Evolutionary conservation across 805 yeast species (phyloP).

Genomic region (Isabelozyma heimii): DNA sequence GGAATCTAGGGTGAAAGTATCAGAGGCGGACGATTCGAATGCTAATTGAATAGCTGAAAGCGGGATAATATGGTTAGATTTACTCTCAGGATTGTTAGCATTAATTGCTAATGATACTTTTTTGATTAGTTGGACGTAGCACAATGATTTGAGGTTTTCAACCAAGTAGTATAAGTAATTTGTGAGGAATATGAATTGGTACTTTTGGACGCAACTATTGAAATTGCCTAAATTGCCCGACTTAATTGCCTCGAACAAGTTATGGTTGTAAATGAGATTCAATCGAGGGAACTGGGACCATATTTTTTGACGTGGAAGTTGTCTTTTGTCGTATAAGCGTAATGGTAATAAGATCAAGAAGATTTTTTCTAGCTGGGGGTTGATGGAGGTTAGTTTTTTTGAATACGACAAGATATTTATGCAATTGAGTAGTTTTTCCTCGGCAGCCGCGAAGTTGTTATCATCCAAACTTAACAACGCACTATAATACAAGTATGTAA

Average conservation of each 20-base stretch:
- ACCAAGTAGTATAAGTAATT: slow-evolving; percentile 61
- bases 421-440: slow-evolving; percentile 52
- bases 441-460: slow-evolving; percentile 53
- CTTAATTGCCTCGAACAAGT: slow-evolving; percentile 46
- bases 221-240: slow-evolving; percentile 57
- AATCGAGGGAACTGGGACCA: slow-evolving; percentile 45
- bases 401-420: slow-evolving; percentile 27
- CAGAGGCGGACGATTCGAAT: slow-evolving; percentile 27
- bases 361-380: slow-evolving; percentile 44
- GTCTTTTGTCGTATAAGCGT: slow-evolving; percentile 46
- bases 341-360: slow-evolving; percentile 64
- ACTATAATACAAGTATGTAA: slow-evolving; percentile 65
- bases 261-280: slow-evolving; percentile 37
- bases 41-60: slow-evolving; percentile 45
- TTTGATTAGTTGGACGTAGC: slow-evolving; percentile 51
- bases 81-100: slow-evolving; percentile 24
- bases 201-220: slow-evolving; percentile 41
- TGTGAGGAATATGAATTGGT: slow-evolving; percentile 51
- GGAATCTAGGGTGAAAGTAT: slow-evolving; percentile 40
- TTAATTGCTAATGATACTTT: slow-evolving; percentile 23
- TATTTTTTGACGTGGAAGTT: slow-evolving; percentile 42
- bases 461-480: slow-evolving; percentile 68
- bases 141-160: slow-evolving; percentile 49
- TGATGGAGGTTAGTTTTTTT: slow-evolving; percentile 20
- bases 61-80: slow-evolving; percentile 32